Percentiles rank a stretch among this genome's conserved stretches.
phyloP scores from a whole-genome alignment of 441 rosid species.

The Erodium chrysanthum region DNA sequence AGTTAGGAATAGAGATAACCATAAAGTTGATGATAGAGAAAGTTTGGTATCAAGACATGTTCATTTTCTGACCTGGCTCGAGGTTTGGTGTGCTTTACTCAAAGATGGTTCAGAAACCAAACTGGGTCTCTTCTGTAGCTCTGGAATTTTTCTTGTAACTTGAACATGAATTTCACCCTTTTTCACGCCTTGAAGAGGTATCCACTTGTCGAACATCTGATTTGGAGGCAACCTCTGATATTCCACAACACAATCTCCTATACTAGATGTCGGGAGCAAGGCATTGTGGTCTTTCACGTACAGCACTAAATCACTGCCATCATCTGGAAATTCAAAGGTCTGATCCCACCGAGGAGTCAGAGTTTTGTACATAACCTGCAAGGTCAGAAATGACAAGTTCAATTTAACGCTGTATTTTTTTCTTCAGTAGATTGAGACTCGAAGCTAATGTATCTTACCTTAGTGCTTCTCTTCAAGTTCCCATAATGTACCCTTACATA shows the following conservation, averaged over 20 bases:
- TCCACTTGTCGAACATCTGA: constrained; percentile 79
- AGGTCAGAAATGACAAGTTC: constrained; percentile 15
- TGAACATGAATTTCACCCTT: constrained; percentile 74
- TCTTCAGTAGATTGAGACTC: neutral
- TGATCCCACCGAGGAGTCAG: constrained; percentile 78
- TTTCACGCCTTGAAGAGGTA: constrained; percentile 91
- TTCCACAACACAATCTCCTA: constrained; percentile 76
- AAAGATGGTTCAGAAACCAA: constrained; percentile 42
- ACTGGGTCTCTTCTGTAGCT: constrained; percentile 38
- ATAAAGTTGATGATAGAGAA: neutral
- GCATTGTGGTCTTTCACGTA: constrained; percentile 84
- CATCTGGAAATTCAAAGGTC: constrained; percentile 77
- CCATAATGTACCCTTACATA: constrained; percentile 90
- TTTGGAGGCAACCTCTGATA: constrained; percentile 77
- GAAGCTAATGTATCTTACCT: constrained; percentile 35
- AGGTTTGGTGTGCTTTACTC: constrained; percentile 35
- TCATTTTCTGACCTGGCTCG: constrained; percentile 36
- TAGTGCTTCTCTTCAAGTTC: constrained; percentile 62
- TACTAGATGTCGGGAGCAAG: constrained; percentile 62
- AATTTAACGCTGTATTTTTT: too few species aligned
- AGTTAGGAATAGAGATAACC: neutral
- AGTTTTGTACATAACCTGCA: constrained; percentile 66
- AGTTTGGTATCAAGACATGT: neutral
- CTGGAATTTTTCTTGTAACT: constrained; percentile 69
- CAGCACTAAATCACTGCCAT: constrained; percentile 60